phyloP scores from a whole-genome alignment of 2,329 filamentous ascomycete species.

The Colletotrichum trifolii region DNA sequence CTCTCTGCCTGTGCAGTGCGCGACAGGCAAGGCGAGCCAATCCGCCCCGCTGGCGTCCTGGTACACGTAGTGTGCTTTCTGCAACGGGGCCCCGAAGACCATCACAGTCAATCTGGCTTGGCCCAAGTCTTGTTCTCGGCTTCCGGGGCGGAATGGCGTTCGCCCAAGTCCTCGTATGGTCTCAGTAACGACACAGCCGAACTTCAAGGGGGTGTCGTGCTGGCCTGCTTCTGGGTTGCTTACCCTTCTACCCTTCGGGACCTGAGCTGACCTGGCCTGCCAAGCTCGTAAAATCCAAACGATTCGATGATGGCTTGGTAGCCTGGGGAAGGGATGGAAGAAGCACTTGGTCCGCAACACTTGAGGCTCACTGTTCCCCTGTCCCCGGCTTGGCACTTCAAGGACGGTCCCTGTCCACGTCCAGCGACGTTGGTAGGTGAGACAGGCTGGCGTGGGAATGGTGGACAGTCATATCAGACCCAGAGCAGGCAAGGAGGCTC shows the following conservation, averaged over 20 bases:
- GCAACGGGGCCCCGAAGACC: constrained; percentile 20
- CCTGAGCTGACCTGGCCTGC: background rate
- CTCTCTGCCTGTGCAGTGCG: constrained; percentile 17
- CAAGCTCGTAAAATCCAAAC: constrained; percentile 31
- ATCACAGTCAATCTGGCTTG: background rate
- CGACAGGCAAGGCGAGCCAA: background rate
- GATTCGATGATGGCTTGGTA: constrained; percentile 33
- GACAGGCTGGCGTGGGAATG: constrained; percentile 34
- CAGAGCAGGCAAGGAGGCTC: constrained; percentile 26
- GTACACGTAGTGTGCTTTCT: background rate
- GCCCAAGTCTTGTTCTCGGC: constrained; percentile 13
- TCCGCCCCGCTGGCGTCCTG: constrained; percentile 19
- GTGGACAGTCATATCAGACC: constrained; percentile 35
- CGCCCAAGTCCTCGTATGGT: constrained; percentile 7
- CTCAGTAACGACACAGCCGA: constrained; percentile 8
- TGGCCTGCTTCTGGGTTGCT: no score
- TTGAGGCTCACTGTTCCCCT: constrained; percentile 23
- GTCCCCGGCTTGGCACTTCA: constrained; percentile 21
- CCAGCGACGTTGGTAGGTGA: constrained; percentile 35
- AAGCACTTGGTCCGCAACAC: constrained; percentile 21
- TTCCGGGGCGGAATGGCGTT: constrained; percentile 9
- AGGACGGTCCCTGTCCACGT: constrained; percentile 26
- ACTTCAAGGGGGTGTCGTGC: background rate
- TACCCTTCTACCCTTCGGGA: no score
- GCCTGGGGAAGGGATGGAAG: constrained; percentile 31